phyloP scores from a whole-genome alignment of 139 green algal species.

The Zygnema cylindricum region DNA sequence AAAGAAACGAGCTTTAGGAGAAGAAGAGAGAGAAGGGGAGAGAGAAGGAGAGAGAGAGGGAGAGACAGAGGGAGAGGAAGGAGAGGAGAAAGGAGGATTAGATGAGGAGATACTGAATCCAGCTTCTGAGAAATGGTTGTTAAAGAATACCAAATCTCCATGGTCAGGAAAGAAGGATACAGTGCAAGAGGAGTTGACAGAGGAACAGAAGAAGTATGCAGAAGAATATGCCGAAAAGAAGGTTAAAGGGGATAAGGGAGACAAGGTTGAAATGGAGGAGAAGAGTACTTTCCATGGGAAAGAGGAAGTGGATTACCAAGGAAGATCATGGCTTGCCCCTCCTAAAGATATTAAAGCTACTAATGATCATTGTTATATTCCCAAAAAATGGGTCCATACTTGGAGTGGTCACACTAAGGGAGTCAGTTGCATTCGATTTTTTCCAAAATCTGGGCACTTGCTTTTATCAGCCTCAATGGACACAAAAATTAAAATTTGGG shows the following conservation, averaged over 20 bases:
- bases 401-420: slow-evolving; percentile 92
- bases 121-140: slow-evolving; percentile 40
- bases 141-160: slow-evolving; percentile 40
- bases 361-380: slow-evolving; percentile 85
- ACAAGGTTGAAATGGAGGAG: slow-evolving; percentile 58
- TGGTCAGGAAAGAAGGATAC: slow-evolving; percentile 60
- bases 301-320: slow-evolving; percentile 82
- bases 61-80: slow-evolving; percentile 7
- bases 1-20: slow-evolving; percentile 18
- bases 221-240: slow-evolving; percentile 72
- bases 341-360: slow-evolving; percentile 69
- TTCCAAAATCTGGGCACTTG: slow-evolving; percentile 89
- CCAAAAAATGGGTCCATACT: slow-evolving; percentile 91
- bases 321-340: slow-evolving; percentile 73
- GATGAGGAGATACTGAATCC: slow-evolving; percentile 38
- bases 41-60: not conserved
- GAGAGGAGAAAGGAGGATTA: not conserved
- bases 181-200: slow-evolving; percentile 59
- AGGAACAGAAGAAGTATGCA: slow-evolving; percentile 89
- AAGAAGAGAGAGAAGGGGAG: not conserved
- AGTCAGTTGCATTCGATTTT: slow-evolving; percentile 92
- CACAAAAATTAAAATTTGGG: slow-evolving; percentile 97
- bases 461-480: slow-evolving; percentile 93
- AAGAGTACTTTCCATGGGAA: slow-evolving; percentile 84
- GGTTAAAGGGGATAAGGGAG: slow-evolving; percentile 65